Evolutionary conservation across 1,139 yeast species (phyloP), one percentile per base, ranked within the genome.

Genomic region (Insectozyma bohioensis): DNA sequence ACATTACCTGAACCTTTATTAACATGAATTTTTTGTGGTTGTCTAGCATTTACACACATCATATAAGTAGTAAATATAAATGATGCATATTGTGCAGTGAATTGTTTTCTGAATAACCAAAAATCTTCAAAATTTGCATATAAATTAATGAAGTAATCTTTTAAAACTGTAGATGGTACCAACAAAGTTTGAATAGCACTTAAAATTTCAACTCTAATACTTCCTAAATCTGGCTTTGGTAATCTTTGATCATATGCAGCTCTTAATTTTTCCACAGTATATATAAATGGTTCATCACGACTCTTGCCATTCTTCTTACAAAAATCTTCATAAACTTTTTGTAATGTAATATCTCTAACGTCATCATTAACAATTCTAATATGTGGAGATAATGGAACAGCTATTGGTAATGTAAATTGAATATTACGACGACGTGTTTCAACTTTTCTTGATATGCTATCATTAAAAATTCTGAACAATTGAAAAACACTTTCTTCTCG

Each of bases 61-160:
- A 92, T 81, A 54, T 86, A 87, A 1, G 97, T 86, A 70, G 90
- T 82, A 59, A 92, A 92, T 24, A 90, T 80, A 48, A 92, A 85
- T 1, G 95, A 82, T n/a, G 97, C 96, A 61, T 92, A 94, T 59
- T 90, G 96, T 12, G 95, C 84, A 8, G 96, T 79, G 51, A 94
- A 94, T 53, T 88, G 96, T 51, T 90, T 90, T 43, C 97, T 77
- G 81, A 94, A 94, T 35, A 90, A 63, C 98, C 98, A 94, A 67
- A 90, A 92, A 52, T 92, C 97, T 56, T 86, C 97, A 57, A 85
- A 94, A 37, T 80, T 74, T 8, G 83, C 74, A 59, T 80, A 94
- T 31, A 82, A 65, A 3, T 72, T 72, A 37, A 82, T 60, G 45
- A 75, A 75, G 49, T 72, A 68, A 47, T 86, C 84, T 53, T 82